Conservation (phyloP, 768 basidiomycete species). For the Mycena albidolilacea region DNA sequence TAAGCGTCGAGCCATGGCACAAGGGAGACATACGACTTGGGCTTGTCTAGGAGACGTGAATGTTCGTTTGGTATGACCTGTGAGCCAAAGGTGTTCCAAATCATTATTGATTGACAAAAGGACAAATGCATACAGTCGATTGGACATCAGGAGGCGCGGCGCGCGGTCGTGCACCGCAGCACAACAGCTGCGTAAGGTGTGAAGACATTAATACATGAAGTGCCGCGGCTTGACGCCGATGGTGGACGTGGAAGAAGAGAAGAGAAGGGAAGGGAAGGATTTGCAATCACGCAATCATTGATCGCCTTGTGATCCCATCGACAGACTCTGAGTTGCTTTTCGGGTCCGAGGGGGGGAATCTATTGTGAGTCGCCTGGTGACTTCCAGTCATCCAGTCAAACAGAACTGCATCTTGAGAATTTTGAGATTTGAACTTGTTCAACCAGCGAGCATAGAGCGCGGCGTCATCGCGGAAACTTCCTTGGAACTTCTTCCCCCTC, state of each 20-base stretch:
- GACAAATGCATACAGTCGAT: conserved; percentile 4
- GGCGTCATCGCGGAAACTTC: too few species aligned
- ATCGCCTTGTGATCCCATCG: too few species aligned
- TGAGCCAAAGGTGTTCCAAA: neutral
- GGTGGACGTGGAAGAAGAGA: conserved; percentile 3
- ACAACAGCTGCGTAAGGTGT: conserved; percentile 4
- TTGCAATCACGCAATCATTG: neutral
- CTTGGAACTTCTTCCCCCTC: too few species aligned
- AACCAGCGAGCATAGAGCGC: too few species aligned
- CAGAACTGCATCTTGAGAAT: too few species aligned
- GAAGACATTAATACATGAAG: conserved; percentile 24
- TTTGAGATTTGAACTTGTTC: too few species aligned
- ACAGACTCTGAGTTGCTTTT: too few species aligned
- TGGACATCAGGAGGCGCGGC: conserved; percentile 1
- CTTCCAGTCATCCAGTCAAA: too few species aligned
- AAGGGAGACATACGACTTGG: neutral
- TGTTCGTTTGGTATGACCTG: conserved; percentile 34
- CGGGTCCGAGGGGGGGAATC: too few species aligned
- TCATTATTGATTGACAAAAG: neutral
- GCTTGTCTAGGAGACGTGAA: conserved; percentile 23
- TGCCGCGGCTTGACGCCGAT: neutral
- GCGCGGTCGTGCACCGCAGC: conserved; percentile 15
- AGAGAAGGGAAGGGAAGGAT: neutral
- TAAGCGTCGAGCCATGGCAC: neutral
- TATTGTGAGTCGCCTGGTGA: too few species aligned